These are phyloP conservation scores for Trametes cubensis DNA, from an alignment of 768 basidiomycete genomes.

Conservation along the genomic window DNA sequence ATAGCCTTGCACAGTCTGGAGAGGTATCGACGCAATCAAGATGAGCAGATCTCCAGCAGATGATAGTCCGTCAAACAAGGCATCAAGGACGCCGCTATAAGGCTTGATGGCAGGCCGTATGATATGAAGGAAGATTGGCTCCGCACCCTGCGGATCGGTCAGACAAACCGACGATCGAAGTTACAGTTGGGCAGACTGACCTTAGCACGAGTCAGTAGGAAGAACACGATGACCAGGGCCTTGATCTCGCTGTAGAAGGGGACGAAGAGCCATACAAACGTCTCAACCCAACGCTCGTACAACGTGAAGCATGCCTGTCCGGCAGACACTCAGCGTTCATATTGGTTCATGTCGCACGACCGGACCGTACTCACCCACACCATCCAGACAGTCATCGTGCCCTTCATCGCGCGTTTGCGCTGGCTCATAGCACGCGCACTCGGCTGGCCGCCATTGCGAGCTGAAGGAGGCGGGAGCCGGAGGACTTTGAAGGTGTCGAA, in stretches of 20 bases:
- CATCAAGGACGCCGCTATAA: slow-evolving; percentile 67
- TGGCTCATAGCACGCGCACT: slow-evolving; percentile 69
- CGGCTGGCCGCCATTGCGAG: slow-evolving; percentile 58
- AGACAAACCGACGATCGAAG: not conserved
- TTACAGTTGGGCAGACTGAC: slow-evolving; percentile 40
- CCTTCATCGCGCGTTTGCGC: slow-evolving; percentile 85
- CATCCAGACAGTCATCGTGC: slow-evolving; percentile 81
- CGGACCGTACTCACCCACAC: slow-evolving; percentile 65
- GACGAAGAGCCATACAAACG: slow-evolving; percentile 65
- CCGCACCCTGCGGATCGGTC: slow-evolving; percentile 62
- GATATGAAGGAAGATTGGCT: slow-evolving; percentile 81
- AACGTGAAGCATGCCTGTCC: slow-evolving; percentile 64
- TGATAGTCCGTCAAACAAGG: slow-evolving; percentile 58
- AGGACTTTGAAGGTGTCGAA: slow-evolving; percentile 86
- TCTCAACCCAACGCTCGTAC: slow-evolving; percentile 70
- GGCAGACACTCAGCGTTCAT: slow-evolving; percentile 6
- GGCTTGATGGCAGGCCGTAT: slow-evolving; percentile 80
- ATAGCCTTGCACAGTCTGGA: slow-evolving; percentile 38
- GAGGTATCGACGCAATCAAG: slow-evolving; percentile 45
- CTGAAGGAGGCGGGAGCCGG: slow-evolving; percentile 60
- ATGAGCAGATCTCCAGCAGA: slow-evolving; percentile 66
- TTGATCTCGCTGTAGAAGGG: slow-evolving; percentile 89
- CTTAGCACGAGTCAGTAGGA: slow-evolving; percentile 74
- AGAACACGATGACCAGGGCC: slow-evolving; percentile 68
- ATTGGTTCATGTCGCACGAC: not conserved